Conservation (phyloP, 495 filamentous ascomycete genomes). For the Hypoxylon lienhwacheense region DNA sequence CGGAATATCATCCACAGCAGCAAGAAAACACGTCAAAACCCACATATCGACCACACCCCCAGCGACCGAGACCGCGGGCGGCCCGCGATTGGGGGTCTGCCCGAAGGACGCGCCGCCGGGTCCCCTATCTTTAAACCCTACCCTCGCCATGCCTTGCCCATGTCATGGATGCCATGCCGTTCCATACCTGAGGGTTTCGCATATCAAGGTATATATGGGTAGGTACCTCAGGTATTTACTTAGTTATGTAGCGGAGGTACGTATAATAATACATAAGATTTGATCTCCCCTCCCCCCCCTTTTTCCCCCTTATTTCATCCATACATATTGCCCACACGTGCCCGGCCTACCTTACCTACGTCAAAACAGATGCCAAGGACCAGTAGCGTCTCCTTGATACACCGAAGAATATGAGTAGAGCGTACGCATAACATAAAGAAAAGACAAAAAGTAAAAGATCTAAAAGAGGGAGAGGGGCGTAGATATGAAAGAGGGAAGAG, state of each 20-base stretch:
- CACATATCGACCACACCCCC: constrained; percentile 2
- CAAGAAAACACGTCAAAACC: constrained; percentile 22
- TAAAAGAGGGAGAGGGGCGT: not conserved
- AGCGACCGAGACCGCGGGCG: constrained; percentile 18
- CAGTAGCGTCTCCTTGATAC: constrained; percentile 24
- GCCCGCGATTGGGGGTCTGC: constrained; percentile 36
- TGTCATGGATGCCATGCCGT: not conserved
- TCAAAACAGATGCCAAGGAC: constrained; percentile 19
- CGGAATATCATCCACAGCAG: constrained; percentile 3
- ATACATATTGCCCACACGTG: constrained; percentile 7
- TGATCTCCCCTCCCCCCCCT: not conserved
- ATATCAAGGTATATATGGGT: no score
- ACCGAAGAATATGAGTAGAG: no score
- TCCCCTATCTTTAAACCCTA: constrained; percentile 13
- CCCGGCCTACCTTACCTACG: constrained; percentile 17
- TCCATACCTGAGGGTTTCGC: constrained; percentile 21
- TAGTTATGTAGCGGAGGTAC: not conserved
- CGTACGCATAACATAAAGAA: no score
- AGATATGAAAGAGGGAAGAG: not conserved
- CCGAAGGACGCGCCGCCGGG: constrained; percentile 33
- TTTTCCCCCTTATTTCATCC: constrained; percentile 8
- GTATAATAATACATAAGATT: constrained; percentile 3
- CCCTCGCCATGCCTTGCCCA: constrained; percentile 20
- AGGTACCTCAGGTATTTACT: no score
- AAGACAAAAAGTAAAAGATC: not conserved